Percentiles rank a stretch among this genome's conserved stretches.
phyloP scores from a whole-genome alignment of 1,284 basidiomycete species.

The Tausonia pullulans region DNA sequence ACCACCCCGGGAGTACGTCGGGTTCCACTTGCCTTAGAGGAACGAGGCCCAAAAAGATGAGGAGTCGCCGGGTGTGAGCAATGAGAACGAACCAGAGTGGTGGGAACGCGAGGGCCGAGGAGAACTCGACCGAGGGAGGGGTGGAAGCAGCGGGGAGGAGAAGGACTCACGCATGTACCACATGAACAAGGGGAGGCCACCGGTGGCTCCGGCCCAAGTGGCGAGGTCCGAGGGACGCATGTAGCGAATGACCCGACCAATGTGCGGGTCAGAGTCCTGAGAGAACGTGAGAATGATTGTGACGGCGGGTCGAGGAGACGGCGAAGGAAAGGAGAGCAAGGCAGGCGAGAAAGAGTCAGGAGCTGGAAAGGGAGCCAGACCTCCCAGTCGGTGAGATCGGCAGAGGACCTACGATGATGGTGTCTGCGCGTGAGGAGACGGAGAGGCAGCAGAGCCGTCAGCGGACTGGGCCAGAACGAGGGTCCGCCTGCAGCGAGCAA shows the following conservation, averaged over 20 bases:
- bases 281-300: too few species aligned
- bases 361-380: background rate
- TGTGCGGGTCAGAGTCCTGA: conserved; percentile 78
- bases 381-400: background rate
- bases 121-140: background rate
- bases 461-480: too few species aligned
- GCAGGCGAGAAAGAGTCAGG: background rate
- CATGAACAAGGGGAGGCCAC: conserved; percentile 28
- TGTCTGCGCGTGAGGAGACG: too few species aligned
- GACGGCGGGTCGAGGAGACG: background rate
- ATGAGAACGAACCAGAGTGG: background rate
- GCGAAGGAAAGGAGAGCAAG: background rate
- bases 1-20: too few species aligned
- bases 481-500: too few species aligned
- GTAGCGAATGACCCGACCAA: conserved; percentile 75
- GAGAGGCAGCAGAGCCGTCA: too few species aligned
- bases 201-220: conserved; percentile 69
- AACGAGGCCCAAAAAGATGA: background rate
- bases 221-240: conserved; percentile 82
- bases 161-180: background rate
- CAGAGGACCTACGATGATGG: too few species aligned
- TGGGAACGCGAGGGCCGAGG: background rate
- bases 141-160: background rate
- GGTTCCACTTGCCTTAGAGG: background rate
- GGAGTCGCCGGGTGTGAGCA: background rate